These are phyloP conservation scores for Fusarium illudens DNA, from an alignment of 2,329 filamentous ascomycete genomes.

Conservation along the genomic window DNA sequence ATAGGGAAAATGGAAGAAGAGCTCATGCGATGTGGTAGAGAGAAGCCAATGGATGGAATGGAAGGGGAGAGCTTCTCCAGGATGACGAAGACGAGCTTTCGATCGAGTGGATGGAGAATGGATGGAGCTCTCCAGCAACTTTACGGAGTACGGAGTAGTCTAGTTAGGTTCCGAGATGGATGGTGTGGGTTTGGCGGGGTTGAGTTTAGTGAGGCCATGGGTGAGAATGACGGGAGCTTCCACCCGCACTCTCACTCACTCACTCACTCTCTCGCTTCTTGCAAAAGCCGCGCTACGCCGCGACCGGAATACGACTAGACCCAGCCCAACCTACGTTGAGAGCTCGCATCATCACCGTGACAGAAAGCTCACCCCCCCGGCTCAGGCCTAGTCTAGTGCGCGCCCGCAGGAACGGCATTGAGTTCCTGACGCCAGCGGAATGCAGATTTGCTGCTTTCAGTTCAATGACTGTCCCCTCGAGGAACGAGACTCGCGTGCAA, in stretches of 20 bases:
- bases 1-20: conserved; percentile 5
- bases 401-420: neutral
- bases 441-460: neutral
- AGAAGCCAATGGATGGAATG: conserved; percentile 21
- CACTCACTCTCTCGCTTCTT: neutral
- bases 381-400: conserved; percentile 1
- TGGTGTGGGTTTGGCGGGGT: neutral
- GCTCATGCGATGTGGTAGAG: conserved; percentile 14
- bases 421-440: neutral
- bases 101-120: neutral
- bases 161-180: neutral
- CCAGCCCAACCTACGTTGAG: neutral
- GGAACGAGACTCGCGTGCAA: neutral
- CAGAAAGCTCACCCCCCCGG: neutral
- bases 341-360: neutral
- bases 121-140: neutral
- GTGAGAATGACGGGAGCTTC: neutral
- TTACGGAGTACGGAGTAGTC: too few relatives aligned
- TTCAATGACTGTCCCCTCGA: neutral
- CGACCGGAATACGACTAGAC: neutral
- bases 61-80: conserved; percentile 19
- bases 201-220: neutral
- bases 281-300: neutral
- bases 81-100: neutral
- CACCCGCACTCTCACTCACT: too few relatives aligned